Base-by-base conservation (phyloP, 495 filamentous ascomycete species). In the Chlorociboria aeruginascens region DNA sequence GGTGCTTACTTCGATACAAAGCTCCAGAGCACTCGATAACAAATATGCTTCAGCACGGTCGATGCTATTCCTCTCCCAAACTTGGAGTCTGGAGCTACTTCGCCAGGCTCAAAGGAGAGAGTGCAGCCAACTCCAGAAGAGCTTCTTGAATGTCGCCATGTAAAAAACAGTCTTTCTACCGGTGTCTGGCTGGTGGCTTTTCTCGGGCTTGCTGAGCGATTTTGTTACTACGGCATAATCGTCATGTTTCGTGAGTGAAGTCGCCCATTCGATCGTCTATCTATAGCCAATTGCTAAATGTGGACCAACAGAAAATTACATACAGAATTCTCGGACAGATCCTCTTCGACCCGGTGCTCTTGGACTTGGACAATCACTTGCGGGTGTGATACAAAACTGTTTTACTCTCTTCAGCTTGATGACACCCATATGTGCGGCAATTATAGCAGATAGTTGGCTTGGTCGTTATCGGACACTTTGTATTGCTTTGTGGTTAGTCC, bases 371-470 rank as follows among this genome's bases (percentile, higher is more conserved):
- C 67, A 70, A 45, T 62, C 63, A 0, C 64, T 50, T 8, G 64
- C 67, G 10, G 66, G 65, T n/a, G 66, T 59, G 12, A 53, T 79
- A 43, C 74, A 68, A 54, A 69, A 69, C 13, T 65, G 66, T 28
- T 74, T 79, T 49, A 54, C 66, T 16, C 57, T 76, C 37, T 76
- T 74, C 34, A 63, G 70, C 0, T 30, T 65, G 0, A 33, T 64
- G 39, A 55, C 58, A 6, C 58, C 61, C 1, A 52, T 61, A 29
- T 29, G 52, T n/a, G 58, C 56, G 49, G 60, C 47, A 9, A 40
- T 64, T 16, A 32, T 59, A 8, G 54, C 59, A 1, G 61, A 63
- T 44, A 25, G 46, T 0, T 63, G 54, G 51, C 33, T 63, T 2
- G 61, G 59, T 8, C 44, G 59, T 20, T 63, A 52, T 40, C 53